Evolutionary conservation across 305 asterid species (phyloP).

Genomic region (Stenogyne calaminthoides): DNA sequence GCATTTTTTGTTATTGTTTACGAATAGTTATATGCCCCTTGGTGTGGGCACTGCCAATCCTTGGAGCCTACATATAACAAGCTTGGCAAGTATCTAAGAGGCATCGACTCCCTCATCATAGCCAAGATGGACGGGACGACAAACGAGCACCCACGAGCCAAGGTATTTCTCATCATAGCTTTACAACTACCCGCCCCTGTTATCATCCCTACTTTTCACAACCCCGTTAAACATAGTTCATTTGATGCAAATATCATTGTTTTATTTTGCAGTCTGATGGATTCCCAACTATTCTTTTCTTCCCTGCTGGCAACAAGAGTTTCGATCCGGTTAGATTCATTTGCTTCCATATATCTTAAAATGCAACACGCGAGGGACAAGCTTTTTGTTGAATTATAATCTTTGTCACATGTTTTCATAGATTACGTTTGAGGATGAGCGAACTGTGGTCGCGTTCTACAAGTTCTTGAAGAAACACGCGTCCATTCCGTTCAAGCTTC

Average conservation of each 20-base stretch:
- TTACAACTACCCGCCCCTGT: neutral
- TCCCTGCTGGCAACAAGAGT: slow-evolving; percentile 97
- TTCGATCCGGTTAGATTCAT: slow-evolving; percentile 80
- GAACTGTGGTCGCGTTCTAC: slow-evolving; percentile 89
- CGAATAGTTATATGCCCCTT: slow-evolving; percentile 83
- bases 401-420: slow-evolving; percentile 31
- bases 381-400: neutral
- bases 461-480: slow-evolving; percentile 95
- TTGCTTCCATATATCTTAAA: neutral
- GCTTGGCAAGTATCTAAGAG: slow-evolving; percentile 79
- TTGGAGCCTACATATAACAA: slow-evolving; percentile 86
- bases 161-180: slow-evolving; percentile 48
- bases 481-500: slow-evolving; percentile 85
- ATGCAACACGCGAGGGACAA: neutral
- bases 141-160: slow-evolving; percentile 94
- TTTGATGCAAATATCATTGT: neutral
- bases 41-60: slow-evolving; percentile 94
- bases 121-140: slow-evolving; percentile 98
- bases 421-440: slow-evolving; percentile 80
- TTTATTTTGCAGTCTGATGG: slow-evolving; percentile 71
- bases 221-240: neutral
- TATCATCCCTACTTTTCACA: neutral
- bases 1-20: neutral
- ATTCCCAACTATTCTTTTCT: slow-evolving; percentile 92
- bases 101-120: slow-evolving; percentile 73